Base-by-base conservation (phyloP, 106 monocot species). In the Agapanthus africanus region DNA sequence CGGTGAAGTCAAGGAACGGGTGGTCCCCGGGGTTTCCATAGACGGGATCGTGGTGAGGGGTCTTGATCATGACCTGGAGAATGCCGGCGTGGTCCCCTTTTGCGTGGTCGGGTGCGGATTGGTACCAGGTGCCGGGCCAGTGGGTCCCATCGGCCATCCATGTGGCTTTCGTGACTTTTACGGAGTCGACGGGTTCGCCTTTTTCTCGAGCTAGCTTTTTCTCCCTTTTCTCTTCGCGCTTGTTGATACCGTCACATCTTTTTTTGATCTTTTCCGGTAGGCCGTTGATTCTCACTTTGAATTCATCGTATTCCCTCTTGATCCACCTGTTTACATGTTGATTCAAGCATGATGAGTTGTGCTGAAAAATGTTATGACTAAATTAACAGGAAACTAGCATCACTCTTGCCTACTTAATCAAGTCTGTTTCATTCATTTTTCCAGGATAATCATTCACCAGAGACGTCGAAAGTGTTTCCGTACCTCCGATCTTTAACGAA, bases 141-240 rank as follows among this genome's bases (percentile, higher is more conserved):
- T 88, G 83, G 0, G 88, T 91, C 38, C 78, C 77, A 72, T 95
- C 95, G 9, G 91, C 91, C 95, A 95, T 91, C 95, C 95, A 95
- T 0, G 79, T 86, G 0, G 91, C 91, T n/a, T 71, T 85, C 1
- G 30, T 46, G 4, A 76, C 37, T 28, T 80, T 79, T 1, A 70
- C 65, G 30, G 78, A 73, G 0, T 72, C 77, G 30, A 13, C 41
- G 11, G 75, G 23, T 22, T 79, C 76, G 6, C 79, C 84, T 36
- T 74, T 82, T 39, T 87, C 90, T 57, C 51, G 79, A 16, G 78
- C 87, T 25, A 79, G 63, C 74, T 74, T 83, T 35, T 23, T 64
- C 76, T 78, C 85, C 21, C 50, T 41, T 57, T 59, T 72, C 57
- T 73, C 73, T 36, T 84, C 84, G 15, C 71, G 66, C 4, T 56